A percentile compares a stretch with the other conserved stretches of the same genome.
These are phyloP conservation scores for Sporothrix dimorphospora DNA, from an alignment of 2,329 filamentous ascomycete genomes.

Conservation along the genomic window DNA sequence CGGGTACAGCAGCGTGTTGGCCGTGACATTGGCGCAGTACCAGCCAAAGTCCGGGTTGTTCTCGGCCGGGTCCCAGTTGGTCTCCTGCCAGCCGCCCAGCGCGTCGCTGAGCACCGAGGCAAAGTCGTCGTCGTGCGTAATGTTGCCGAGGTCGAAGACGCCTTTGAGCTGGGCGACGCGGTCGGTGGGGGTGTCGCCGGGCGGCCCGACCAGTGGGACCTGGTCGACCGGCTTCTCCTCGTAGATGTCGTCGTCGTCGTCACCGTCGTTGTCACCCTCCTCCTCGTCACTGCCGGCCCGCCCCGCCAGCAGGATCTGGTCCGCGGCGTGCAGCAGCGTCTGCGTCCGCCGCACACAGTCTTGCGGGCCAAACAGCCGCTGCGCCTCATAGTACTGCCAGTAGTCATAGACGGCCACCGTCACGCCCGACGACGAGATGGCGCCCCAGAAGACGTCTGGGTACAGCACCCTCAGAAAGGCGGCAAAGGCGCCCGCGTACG, in stretches of 20 bases:
- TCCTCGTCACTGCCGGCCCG: constrained; percentile 45
- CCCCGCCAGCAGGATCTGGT: constrained; percentile 53
- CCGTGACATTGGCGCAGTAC: constrained; percentile 55
- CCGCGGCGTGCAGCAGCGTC: constrained; percentile 55
- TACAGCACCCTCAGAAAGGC: constrained; percentile 77
- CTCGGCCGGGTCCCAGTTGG: constrained; percentile 58
- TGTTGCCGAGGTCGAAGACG: constrained; percentile 51
- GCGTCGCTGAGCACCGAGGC: constrained; percentile 47
- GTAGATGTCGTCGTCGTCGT: background rate
- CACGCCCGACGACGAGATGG: constrained; percentile 80
- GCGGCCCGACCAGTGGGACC: background rate
- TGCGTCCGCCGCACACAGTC: constrained; percentile 68
- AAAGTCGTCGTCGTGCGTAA: constrained; percentile 54
- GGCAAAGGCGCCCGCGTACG: constrained; percentile 79
- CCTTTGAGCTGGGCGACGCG: constrained; percentile 43
- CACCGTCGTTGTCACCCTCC: background rate
- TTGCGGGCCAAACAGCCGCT: constrained; percentile 52
- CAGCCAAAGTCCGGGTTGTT: constrained; percentile 48
- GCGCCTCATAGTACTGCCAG: constrained; percentile 64
- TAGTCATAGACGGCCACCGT: constrained; percentile 78
- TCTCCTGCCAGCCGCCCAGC: constrained; percentile 50
- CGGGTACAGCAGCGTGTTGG: constrained; percentile 47
- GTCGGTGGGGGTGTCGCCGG: background rate
- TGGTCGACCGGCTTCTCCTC: background rate
- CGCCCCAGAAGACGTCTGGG: constrained; percentile 76